phyloP scores from a whole-genome alignment of 768 basidiomycete species.

The Sistotremastrum niveocremeum region DNA sequence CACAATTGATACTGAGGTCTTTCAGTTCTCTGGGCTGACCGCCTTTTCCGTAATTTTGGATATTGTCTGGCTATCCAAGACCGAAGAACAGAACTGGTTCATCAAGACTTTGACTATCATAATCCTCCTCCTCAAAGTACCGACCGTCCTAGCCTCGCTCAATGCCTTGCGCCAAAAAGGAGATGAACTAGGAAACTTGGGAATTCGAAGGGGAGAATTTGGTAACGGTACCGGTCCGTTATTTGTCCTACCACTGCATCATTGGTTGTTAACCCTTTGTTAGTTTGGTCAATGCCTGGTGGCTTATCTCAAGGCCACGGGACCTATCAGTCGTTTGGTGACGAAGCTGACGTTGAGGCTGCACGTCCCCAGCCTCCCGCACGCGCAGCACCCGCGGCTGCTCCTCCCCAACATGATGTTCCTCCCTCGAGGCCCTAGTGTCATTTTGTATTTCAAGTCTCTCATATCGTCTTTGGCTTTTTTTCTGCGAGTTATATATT shows the following conservation, averaged over 20 bases:
- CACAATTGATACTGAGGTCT: not conserved
- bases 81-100: conserved; percentile 40
- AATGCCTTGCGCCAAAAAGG: conserved; percentile 45
- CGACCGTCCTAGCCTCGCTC: conserved; percentile 41
- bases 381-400: conserved; percentile 9
- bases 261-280: not conserved
- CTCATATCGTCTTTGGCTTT: conserved; percentile 12
- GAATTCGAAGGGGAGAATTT: conserved; percentile 31
- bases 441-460: no score
- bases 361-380: conserved; percentile 14
- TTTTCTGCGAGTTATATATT: conserved; percentile 22
- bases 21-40: conserved; percentile 53
- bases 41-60: conserved; percentile 52
- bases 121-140: conserved; percentile 51
- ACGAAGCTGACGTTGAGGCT: conserved; percentile 23
- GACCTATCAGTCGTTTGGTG: conserved; percentile 22
- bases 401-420: conserved; percentile 8
- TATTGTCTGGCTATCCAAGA: conserved; percentile 48
- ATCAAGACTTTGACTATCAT: conserved; percentile 40
- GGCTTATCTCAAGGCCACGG: conserved; percentile 31
- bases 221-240: conserved; percentile 42
- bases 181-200: conserved; percentile 36
- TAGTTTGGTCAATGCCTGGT: conserved; percentile 73
- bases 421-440: conserved; percentile 1
- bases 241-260: not conserved